phyloP scores from a whole-genome alignment of 495 filamentous ascomycete genomes.

The Talaromyces proteolyticus region DNA sequence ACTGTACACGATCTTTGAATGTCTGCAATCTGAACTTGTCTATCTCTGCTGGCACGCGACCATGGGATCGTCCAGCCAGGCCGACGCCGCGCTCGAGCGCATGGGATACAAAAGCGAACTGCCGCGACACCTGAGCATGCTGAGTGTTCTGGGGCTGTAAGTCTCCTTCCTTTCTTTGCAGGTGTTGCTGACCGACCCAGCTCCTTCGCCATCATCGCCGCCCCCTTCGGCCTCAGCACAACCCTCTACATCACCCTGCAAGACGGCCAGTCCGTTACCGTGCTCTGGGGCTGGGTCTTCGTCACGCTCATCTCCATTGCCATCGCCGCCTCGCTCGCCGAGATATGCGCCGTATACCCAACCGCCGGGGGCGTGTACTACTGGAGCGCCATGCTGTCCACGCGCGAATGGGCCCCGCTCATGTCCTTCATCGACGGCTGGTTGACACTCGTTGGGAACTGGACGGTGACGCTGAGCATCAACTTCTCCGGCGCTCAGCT shows the following conservation, averaged over 20 bases:
- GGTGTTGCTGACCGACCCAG: conserved; percentile 1
- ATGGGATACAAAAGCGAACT: conserved; percentile 62
- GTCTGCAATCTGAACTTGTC: too few relatives aligned
- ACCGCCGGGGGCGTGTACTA: conserved; percentile 67
- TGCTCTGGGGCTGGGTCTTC: conserved; percentile 66
- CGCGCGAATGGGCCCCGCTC: conserved; percentile 51
- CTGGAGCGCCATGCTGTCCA: conserved; percentile 63
- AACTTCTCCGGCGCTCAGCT: conserved; percentile 51
- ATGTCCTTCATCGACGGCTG: conserved; percentile 69
- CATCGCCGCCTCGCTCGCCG: conserved; percentile 67
- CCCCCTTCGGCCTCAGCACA: conserved; percentile 63
- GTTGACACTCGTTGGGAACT: conserved; percentile 70
- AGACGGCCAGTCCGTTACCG: conserved; percentile 57
- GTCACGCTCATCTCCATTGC: conserved; percentile 65
- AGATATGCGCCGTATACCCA: conserved; percentile 69
- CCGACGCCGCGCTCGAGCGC: conserved; percentile 50
- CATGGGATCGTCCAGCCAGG: conserved; percentile 8
- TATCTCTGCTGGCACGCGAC: background rate
- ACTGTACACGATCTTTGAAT: too few relatives aligned
- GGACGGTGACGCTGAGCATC: conserved; percentile 46
- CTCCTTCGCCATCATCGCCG: conserved; percentile 53
- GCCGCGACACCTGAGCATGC: conserved; percentile 55
- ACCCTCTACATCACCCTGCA: conserved; percentile 64
- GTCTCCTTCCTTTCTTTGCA: conserved; percentile 5
- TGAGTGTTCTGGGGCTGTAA: conserved; percentile 57